Conservation (phyloP, 1,284 basidiomycete species). For the Sporisorium graminicola region DNA sequence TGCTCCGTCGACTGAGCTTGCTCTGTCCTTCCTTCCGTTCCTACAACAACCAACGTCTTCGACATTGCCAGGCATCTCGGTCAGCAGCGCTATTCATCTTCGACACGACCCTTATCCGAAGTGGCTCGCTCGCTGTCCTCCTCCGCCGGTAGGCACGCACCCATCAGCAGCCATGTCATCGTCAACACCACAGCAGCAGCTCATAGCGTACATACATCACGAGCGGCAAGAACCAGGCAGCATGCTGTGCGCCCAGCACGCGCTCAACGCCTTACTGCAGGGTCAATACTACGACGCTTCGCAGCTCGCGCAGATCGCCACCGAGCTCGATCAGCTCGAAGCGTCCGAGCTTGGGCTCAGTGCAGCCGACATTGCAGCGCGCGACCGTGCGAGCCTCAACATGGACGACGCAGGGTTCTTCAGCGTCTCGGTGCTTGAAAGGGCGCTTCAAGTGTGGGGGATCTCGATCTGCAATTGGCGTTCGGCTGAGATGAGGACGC, state of each 20-base stretch:
- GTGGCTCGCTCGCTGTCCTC: neutral
- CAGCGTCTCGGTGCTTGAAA: slow-evolving; percentile 61
- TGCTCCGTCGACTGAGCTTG: neutral
- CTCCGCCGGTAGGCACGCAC: neutral
- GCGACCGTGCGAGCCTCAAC: slow-evolving; percentile 49
- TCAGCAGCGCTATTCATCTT: neutral
- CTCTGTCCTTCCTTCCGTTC: neutral
- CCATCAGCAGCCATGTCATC: slow-evolving; percentile 27
- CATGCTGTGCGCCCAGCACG: slow-evolving; percentile 69
- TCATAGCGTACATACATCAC: slow-evolving; percentile 59
- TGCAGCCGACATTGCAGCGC: slow-evolving; percentile 34
- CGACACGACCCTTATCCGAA: neutral
- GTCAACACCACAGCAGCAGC: slow-evolving; percentile 52
- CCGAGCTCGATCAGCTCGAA: slow-evolving; percentile 54
- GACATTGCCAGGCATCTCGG: neutral
- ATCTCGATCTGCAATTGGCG: slow-evolving; percentile 47
- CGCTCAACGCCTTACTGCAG: slow-evolving; percentile 64
- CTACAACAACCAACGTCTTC: neutral
- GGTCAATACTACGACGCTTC: slow-evolving; percentile 65
- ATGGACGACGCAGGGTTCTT: slow-evolving; percentile 69
- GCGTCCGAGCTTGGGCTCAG: slow-evolving; percentile 51
- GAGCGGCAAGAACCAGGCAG: slow-evolving; percentile 64
- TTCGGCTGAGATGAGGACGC: slow-evolving; percentile 42
- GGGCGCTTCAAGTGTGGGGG: slow-evolving; percentile 58
- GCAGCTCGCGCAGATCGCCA: slow-evolving; percentile 62